Percentiles rank a stretch among this genome's conserved stretches.
phyloP scores from a whole-genome alignment of 495 filamentous ascomycete genomes.

The Pseudevernia furfuracea region DNA sequence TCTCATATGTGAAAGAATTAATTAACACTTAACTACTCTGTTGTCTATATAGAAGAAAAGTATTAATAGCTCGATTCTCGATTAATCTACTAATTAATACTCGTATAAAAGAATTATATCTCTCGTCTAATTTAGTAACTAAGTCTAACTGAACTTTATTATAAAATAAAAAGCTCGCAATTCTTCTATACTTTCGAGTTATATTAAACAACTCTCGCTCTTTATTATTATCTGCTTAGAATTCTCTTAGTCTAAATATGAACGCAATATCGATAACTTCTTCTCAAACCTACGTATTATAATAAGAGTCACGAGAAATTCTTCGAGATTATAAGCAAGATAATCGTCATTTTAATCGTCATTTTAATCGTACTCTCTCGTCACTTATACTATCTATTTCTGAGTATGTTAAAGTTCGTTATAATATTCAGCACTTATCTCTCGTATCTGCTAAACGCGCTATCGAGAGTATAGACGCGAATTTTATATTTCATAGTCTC shows the following conservation, averaged over 20 bases:
- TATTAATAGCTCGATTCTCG: not conserved
- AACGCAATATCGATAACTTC: not conserved
- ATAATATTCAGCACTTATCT: not conserved
- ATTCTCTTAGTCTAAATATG: not conserved
- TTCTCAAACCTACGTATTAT: not conserved
- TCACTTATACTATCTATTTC: not conserved
- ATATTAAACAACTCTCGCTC: no score
- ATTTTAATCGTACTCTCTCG: not conserved
- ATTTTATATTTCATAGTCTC: slow-evolving; percentile 1
- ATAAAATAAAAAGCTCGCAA: not conserved
- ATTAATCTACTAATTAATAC: no score
- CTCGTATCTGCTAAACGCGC: not conserved
- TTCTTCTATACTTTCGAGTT: not conserved
- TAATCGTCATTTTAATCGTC: no score
- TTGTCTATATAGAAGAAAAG: not conserved
- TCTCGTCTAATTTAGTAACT: no score
- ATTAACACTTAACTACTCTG: no score
- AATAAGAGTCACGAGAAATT: no score
- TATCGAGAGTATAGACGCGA: not conserved
- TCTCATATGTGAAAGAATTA: not conserved
- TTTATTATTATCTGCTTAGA: no score
- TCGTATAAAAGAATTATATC: no score
- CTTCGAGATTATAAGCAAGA: no score
- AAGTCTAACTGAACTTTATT: not conserved
- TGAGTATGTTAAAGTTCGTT: not conserved